These are phyloP conservation scores for Pythium insidiosum DNA, from an alignment of 352 stramenopile genomes.

Conservation along the genomic window DNA sequence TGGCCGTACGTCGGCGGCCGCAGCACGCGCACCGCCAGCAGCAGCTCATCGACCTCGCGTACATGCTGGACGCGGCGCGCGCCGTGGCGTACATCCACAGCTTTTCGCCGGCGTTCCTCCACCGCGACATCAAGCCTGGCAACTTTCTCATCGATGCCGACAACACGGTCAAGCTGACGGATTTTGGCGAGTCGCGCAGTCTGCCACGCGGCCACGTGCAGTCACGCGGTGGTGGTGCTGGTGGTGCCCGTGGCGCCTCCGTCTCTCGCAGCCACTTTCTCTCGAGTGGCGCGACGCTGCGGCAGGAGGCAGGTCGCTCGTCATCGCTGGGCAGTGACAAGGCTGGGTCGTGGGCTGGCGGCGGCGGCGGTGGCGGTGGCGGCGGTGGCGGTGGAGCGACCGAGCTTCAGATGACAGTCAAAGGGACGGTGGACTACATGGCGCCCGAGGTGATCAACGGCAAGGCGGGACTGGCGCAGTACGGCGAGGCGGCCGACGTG, in stretches of 20 bases:
- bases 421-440: slow-evolving; percentile 77
- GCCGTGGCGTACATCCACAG: slow-evolving; percentile 66
- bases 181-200: slow-evolving; percentile 57
- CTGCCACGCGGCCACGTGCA: slow-evolving; percentile 4
- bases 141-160: slow-evolving; percentile 74
- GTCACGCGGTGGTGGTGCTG: too few relatives aligned
- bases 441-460: slow-evolving; percentile 73
- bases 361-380: too few relatives aligned
- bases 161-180: slow-evolving; percentile 62
- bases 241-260: too few relatives aligned
- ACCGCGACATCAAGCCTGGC: slow-evolving; percentile 62
- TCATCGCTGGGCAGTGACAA: too few relatives aligned
- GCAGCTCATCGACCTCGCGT: slow-evolving; percentile 48
- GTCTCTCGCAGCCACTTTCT: too few relatives aligned
- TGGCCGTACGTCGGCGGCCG: slow-evolving; percentile 10
- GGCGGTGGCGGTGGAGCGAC: too few relatives aligned
- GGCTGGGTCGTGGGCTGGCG: too few relatives aligned
- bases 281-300: too few relatives aligned
- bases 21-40: slow-evolving; percentile 18
- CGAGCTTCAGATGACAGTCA: slow-evolving; percentile 37
- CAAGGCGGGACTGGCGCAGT: slow-evolving; percentile 34
- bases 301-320: too few relatives aligned
- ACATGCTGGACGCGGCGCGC: slow-evolving; percentile 57
- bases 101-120: slow-evolving; percentile 61
- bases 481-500: slow-evolving; percentile 61